Base-by-base conservation (phyloP, 1,284 basidiomycete genomes). In the Cutaneotrichosporon sp. region DNA sequence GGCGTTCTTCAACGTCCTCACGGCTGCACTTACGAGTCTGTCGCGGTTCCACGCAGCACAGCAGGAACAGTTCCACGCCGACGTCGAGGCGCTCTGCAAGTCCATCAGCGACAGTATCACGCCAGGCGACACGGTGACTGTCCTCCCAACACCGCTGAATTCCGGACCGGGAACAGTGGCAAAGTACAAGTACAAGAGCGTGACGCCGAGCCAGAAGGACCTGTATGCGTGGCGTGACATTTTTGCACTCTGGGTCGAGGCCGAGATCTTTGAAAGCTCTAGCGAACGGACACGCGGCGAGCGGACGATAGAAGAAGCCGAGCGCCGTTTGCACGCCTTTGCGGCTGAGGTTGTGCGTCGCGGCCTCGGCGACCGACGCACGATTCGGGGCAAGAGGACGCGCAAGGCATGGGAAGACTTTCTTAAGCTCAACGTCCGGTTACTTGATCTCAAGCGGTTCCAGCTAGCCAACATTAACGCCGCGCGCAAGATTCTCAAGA, bases 181-280 rank as follows among this genome's bases (percentile, higher is more conserved):
- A 6, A 40, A 47, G 31, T 63, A 51, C 58, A 31, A 51, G 38
- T 62, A 62, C 60, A 40, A 38, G 11, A 34, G 58, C 2, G 18
- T 57, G 11, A 92, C 46, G n/a, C 58, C 72, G 3, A 67, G 61
- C 8, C 74, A 70, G 60, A 76, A 76, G 55, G 95, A 98, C 73
- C 80, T 98, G n/a, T 94, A 92, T 73, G 86, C 87, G 4, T 97
- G 95, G 95, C 83, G 95, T 36, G 88, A 92, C 78, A 90, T 97
- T 38, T 97, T 98, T 74, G 86, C 88, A 57, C 81, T 96, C 2
- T 97, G 96, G 81, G 83, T 91, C 59, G 92, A 97, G 70, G 82
- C 87, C 1, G 89, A 96, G 73, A 88, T 97, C 7, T 97, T 97
- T 72, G 92, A 96, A 76, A 87, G 86, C 53, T 80, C 87, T 34